Base-by-base conservation (phyloP, 202 grass and related monocot genomes). In the Panicum hallii region DNA sequence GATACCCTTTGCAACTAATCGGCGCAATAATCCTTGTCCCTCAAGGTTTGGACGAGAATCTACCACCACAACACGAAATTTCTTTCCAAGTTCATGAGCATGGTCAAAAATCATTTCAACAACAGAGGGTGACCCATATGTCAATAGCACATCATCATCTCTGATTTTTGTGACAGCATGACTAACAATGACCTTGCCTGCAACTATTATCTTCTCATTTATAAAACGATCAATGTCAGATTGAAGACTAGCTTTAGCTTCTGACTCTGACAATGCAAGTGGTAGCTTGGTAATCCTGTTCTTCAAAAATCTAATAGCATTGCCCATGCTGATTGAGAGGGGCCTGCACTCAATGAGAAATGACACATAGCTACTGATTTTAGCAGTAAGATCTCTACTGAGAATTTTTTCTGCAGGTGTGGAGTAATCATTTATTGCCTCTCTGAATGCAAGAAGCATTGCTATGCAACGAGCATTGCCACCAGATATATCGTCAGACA, bases 301-400 rank as follows among this genome's bases (percentile, higher is more conserved):
- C 79, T 94, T 97, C 69, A 94, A 78, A 87, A 94, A 97, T 42
- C 88, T 88, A 90, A 94, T 94, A 69, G 94, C 87, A 54, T 92
- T 97, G 7, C 89, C 94, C 91, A 97, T 97, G 83, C 91, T 94
- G 46, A 97, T 90, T 78, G 88, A 97, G 68, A 94, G 86, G 36
- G 90, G 90, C 12, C 91, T 89, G 80, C 94, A 97, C 45, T 94
- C 88, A 40, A 85, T 92, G 12, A 97, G 58, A 92, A 97, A 92
- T 49, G 91, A 94, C 42, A 97, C 86, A 49, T 88, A 92, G 43
- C 83, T 88, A 69, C 86, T 79, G n/a, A 97, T 87, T 92, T 94
- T 90, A 69, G 94, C 71, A 61, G 77, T 86, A 62, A 97, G 60
- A 84, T 97, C 91, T 66, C 91, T 85, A 47, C 50, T 77, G 17